Percentiles rank a stretch among this genome's conserved stretches.
Conservation (phyloP, 345 rosid species). For the Isatis tinctoria region DNA sequence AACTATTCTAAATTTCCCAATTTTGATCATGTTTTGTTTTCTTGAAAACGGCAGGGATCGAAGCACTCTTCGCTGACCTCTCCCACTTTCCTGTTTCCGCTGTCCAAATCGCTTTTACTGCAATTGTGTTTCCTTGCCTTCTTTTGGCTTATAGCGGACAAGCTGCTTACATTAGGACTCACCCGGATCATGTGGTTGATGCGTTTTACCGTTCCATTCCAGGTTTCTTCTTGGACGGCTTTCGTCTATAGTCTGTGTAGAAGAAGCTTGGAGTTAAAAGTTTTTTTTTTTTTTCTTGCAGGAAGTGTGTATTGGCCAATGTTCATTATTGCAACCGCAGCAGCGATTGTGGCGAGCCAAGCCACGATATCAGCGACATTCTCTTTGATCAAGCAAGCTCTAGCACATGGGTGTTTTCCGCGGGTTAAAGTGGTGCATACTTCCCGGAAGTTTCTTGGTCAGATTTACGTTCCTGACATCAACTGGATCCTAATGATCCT, state of each 20-base stretch:
- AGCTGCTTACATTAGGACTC: conserved; percentile 71
- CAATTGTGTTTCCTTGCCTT: conserved; percentile 75
- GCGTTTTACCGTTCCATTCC: conserved; percentile 90
- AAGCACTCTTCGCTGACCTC: conserved; percentile 87
- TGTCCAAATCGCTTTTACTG: conserved; percentile 66
- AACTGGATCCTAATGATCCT: conserved; percentile 83
- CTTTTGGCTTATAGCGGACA: conserved; percentile 88
- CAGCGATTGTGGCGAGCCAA: conserved; percentile 87
- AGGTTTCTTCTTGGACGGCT: neutral
- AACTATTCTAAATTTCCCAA: neutral
- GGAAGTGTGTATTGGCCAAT: conserved; percentile 74
- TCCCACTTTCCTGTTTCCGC: conserved; percentile 65
- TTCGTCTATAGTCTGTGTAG: neutral
- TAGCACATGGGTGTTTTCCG: conserved; percentile 83
- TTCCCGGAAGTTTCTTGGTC: conserved; percentile 69
- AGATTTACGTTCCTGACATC: conserved; percentile 87
- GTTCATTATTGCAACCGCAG: conserved; percentile 61
- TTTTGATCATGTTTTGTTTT: neutral
- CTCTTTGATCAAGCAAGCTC: conserved; percentile 85
- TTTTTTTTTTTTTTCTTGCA: neutral
- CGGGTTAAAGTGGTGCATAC: conserved; percentile 89
- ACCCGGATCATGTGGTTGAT: conserved; percentile 49
- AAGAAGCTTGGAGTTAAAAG: neutral
- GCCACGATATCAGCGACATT: conserved; percentile 89
- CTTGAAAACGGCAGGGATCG: conserved; percentile 54